Percentiles rank a stretch among this genome's conserved stretches.
These are phyloP conservation scores for Bjerkandera adusta DNA, from an alignment of 1,284 basidiomycete genomes.

Conservation along the genomic window DNA sequence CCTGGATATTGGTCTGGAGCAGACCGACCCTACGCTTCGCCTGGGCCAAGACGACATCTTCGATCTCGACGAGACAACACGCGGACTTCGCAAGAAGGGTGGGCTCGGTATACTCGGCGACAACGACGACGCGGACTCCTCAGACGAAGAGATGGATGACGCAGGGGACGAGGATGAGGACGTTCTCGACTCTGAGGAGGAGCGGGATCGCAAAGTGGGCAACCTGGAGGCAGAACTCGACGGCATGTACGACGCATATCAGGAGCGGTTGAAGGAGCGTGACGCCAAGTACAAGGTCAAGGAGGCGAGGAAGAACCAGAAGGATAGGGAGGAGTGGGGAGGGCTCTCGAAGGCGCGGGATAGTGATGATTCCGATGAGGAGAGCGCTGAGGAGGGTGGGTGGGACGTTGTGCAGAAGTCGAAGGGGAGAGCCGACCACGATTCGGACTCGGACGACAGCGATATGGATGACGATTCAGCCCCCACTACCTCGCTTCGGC, in stretches of 20 bases:
- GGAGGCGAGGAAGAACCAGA: conserved; percentile 77
- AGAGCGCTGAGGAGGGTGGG: conserved; percentile 57
- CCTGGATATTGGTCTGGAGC: conserved; percentile 92
- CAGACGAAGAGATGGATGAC: conserved; percentile 37
- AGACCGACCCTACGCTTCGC: conserved; percentile 68
- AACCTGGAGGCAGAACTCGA: conserved; percentile 86
- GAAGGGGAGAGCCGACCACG: conserved; percentile 58
- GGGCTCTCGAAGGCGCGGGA: conserved; percentile 60
- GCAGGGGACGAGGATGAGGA: conserved; percentile 45
- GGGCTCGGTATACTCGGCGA: conserved; percentile 47
- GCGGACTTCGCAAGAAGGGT: conserved; percentile 41
- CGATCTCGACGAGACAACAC: conserved; percentile 71
- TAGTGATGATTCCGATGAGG: conserved; percentile 45
- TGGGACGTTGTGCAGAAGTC: conserved; percentile 70
- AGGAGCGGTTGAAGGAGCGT: conserved; percentile 75
- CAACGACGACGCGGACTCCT: conserved; percentile 38
- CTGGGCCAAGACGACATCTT: conserved; percentile 83
- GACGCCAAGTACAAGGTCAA: conserved; percentile 91
- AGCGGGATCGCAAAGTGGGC: conserved; percentile 61
- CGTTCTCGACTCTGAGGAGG: conserved; percentile 65
- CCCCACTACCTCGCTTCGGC: conserved; percentile 21
- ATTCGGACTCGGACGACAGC: conserved; percentile 47
- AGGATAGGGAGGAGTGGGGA: conserved; percentile 73
- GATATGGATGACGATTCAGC: conserved; percentile 50
- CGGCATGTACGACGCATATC: conserved; percentile 87